Conservation (phyloP, 345 rosid genomes). For the Syzygium oleosum region DNA sequence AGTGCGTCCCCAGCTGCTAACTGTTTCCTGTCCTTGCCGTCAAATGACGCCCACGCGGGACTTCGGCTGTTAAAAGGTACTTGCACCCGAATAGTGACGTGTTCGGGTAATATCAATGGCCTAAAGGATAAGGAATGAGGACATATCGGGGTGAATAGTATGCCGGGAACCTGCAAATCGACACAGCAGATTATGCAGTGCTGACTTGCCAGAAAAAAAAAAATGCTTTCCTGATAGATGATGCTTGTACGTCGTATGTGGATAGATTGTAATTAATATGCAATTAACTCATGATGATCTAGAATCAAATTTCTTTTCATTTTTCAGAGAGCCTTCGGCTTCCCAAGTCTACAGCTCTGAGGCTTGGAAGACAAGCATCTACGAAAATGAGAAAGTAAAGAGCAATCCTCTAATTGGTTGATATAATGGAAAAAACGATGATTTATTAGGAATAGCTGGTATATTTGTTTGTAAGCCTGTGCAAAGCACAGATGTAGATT, state of each 20-base stretch:
- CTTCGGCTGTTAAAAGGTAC: constrained; percentile 90
- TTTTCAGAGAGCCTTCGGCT: not conserved
- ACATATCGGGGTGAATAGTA: constrained; percentile 95
- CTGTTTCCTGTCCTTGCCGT: constrained; percentile 86
- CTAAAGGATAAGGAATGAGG: constrained; percentile 97
- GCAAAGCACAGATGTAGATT: not conserved
- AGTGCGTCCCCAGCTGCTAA: constrained; percentile 86
- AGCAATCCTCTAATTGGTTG: not conserved
- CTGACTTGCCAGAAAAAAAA: not conserved
- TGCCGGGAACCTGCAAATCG: constrained; percentile 74
- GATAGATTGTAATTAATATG: not conserved
- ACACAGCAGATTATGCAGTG: not conserved
- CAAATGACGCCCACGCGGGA: constrained; percentile 94
- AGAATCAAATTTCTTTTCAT: not conserved
- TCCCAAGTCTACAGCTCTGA: not conserved
- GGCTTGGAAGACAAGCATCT: not conserved
- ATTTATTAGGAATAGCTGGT: not conserved
- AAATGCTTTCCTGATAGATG: not conserved
- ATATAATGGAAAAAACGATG: not conserved
- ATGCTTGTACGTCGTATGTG: not conserved
- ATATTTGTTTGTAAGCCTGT: not conserved
- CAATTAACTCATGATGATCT: not conserved
- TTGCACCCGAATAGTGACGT: constrained; percentile 79
- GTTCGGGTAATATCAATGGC: constrained; percentile 91
- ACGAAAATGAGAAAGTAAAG: not conserved